Evolutionary conservation across 345 rosid species (phyloP).

Genomic region (Kandelia obovata): DNA sequence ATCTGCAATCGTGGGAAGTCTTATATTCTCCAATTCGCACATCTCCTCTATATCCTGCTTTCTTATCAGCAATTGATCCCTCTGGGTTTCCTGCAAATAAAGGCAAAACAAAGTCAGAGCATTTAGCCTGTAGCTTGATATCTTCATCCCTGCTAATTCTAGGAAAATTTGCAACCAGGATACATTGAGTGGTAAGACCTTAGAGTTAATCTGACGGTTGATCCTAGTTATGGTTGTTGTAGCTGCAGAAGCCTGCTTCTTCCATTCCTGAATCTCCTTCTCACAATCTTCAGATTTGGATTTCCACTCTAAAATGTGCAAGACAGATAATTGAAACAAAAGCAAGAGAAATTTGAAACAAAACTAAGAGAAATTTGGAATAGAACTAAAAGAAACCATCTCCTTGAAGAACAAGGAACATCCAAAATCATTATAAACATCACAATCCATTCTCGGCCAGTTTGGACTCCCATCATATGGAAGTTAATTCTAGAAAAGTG

Average conservation of each 20-base stretch:
- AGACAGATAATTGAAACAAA: slow-evolving; percentile 6
- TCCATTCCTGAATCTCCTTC: slow-evolving; percentile 84
- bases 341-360: background rate
- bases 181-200: slow-evolving; percentile 38
- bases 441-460: too few species aligned
- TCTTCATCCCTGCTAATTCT: slow-evolving; percentile 2
- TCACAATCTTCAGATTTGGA: slow-evolving; percentile 83
- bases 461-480: too few species aligned
- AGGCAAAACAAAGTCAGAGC: slow-evolving; percentile 16
- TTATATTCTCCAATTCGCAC: slow-evolving; percentile 80
- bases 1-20: slow-evolving; percentile 63
- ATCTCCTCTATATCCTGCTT: slow-evolving; percentile 76
- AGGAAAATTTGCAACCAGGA: slow-evolving; percentile 11
- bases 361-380: background rate
- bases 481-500: too few species aligned
- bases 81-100: slow-evolving; percentile 66
- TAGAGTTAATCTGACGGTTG: slow-evolving; percentile 70
- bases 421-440: background rate
- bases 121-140: background rate
- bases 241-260: slow-evolving; percentile 76
- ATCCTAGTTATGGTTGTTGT: slow-evolving; percentile 74
- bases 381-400: background rate
- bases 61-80: slow-evolving; percentile 55
- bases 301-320: slow-evolving; percentile 61
- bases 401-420: background rate